Base-by-base conservation (phyloP, 805 yeast species). In the Tetrapisispora nanseiensis region DNA sequence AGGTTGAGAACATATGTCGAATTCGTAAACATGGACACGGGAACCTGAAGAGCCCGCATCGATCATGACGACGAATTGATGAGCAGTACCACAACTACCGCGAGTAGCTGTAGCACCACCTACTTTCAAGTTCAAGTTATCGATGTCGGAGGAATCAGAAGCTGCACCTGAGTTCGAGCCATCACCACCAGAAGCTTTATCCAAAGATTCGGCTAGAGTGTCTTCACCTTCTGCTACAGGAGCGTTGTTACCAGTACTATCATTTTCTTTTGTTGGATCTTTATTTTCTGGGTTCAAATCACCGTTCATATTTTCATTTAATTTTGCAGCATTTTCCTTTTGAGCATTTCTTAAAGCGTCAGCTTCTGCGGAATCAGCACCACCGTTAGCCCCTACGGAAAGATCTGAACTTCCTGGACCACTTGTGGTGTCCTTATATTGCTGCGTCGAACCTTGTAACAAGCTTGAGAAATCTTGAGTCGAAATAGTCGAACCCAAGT, bases 11-110 rank as follows among this genome's bases (percentile, higher is more conserved):
- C 97, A 89, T 43, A 86, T 79, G 67, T 86, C 85, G 68, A 92
- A 92, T 53, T 83, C 80, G 65, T 92, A 92, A 36, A 92, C 82
- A 63, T 92, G 99, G 30, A 92, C 84, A 62, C 99, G 80, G 12
- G 97, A 89, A 24, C 99, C 99, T 10, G 95, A 82, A 1, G 97
- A 90, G 7, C 99, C 99, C 5, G 98, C 98, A 68, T 92, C 99
- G 43, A 92, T 71, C 97, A 92, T 89, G 19, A 92, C 75, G 24
- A 89, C 97, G 54, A 74, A 90, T 56, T 84, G 83, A 27, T 75
- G 66, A 21, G 75, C 68, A 40, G 63, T 61, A 3, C 48, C 56
- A 54, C 77, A 72, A 11, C 13, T 20, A 21, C 42, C 42, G 18
- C 28, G 20, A 9, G 33, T 18, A 3, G 36, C 29, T 4, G 10